Evolutionary conservation across 2,329 filamentous ascomycete species (phyloP).

Genomic region (Penicillium palitans): DNA sequence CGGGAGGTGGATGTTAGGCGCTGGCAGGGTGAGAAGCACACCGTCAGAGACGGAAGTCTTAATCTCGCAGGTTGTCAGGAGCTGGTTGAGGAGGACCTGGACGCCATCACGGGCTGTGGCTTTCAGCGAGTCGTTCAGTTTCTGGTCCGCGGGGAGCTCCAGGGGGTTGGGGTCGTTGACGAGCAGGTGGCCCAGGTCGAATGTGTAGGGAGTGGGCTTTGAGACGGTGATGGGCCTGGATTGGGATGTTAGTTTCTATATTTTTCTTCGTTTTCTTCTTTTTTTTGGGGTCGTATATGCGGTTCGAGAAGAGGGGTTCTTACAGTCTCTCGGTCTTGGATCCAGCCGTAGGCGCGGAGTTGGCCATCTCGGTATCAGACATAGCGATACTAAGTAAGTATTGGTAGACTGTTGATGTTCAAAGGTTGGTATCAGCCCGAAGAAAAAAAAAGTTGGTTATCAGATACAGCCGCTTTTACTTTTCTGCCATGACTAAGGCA

Average conservation of each 20-base stretch:
- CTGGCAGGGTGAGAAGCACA: conserved; percentile 77
- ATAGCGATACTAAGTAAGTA: conserved; percentile 22
- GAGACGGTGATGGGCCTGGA: conserved; percentile 62
- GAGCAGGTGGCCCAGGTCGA: conserved; percentile 85
- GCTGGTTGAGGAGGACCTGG: conserved; percentile 89
- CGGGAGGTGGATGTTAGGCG: conserved; percentile 69
- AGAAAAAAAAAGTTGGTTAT: conserved; percentile 35
- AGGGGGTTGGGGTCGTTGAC: conserved; percentile 85
- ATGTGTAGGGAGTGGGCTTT: conserved; percentile 87
- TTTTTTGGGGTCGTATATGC: neutral
- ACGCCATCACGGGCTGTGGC: conserved; percentile 81
- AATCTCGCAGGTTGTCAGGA: conserved; percentile 84
- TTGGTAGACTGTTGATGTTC: conserved; percentile 7
- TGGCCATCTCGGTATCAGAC: conserved; percentile 31
- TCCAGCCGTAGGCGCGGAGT: conserved; percentile 18
- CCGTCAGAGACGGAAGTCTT: conserved; percentile 62
- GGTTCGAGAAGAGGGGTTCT: conserved; percentile 15
- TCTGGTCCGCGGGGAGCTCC: conserved; percentile 51
- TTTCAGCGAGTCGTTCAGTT: conserved; percentile 67
- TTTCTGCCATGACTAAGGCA: conserved; percentile 26
- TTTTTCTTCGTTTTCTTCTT: conserved; percentile 9
- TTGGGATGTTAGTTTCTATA: conserved; percentile 17
- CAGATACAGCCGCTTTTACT: conserved; percentile 31
- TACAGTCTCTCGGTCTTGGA: conserved; percentile 46
- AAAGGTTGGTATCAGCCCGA: conserved; percentile 14